Percentiles rank a stretch among this genome's conserved stretches.
These are phyloP conservation scores for Hyaloscypha variabilis DNA, from an alignment of 495 filamentous ascomycete genomes.

Conservation along the genomic window DNA sequence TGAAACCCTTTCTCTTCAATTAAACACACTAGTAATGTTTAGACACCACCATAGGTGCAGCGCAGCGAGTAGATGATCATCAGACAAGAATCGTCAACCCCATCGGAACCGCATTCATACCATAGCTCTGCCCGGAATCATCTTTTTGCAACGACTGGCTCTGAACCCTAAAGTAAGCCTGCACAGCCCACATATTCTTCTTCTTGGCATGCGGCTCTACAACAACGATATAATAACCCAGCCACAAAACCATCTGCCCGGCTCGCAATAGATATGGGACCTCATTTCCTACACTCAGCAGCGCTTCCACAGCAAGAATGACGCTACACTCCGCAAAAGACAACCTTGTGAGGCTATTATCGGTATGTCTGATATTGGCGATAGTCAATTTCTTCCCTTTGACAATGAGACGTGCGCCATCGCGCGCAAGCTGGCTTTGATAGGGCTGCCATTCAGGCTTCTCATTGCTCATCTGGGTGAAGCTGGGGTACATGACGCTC, in stretches of 20 bases:
- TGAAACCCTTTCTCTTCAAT: no score
- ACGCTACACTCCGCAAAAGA: slow-evolving; percentile 1
- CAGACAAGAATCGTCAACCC: neutral
- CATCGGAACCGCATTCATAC: neutral
- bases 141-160: neutral
- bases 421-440: neutral
- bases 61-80: neutral
- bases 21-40: neutral
- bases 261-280: neutral
- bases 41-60: neutral
- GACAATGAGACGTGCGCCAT: neutral
- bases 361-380: neutral
- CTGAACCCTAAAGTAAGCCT: slow-evolving; percentile 1
- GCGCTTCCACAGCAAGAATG: neutral
- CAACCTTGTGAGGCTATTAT: neutral
- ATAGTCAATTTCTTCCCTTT: slow-evolving; percentile 3
- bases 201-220: neutral
- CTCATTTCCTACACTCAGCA: neutral
- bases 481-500: slow-evolving; percentile 5
- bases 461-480: neutral
- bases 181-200: neutral
- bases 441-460: slow-evolving; percentile 5
- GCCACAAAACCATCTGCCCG: neutral
- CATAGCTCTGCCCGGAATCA: neutral
- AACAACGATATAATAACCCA: slow-evolving; percentile 1